These are phyloP conservation scores for Pythium pectinolyticum DNA, from an alignment of 352 stramenopile genomes.

Conservation along the genomic window DNA sequence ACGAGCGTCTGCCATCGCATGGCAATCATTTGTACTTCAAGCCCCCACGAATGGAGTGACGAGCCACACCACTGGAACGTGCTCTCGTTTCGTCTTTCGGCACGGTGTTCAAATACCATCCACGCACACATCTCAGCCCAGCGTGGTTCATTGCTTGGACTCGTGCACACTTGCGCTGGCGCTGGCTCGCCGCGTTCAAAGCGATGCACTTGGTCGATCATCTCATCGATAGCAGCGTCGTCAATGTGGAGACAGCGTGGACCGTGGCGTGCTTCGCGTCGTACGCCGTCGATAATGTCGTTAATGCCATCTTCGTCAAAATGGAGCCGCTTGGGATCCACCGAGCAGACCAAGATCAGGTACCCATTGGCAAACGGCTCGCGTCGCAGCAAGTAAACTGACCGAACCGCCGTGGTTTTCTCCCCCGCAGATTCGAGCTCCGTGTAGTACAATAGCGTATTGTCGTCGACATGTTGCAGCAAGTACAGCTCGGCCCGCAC, in stretches of 20 bases:
- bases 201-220: no score
- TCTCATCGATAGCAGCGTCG: no score
- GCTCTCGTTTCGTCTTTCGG: not conserved
- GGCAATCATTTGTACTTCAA: constrained; percentile 7
- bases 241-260: no score
- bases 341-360: constrained; percentile 11
- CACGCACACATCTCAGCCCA: constrained; percentile 8
- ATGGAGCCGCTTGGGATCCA: not conserved
- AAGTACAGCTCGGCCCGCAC: not conserved
- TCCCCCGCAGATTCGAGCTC: not conserved
- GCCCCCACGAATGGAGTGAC: not conserved
- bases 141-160: not conserved
- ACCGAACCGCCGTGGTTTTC: not conserved
- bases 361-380: not conserved
- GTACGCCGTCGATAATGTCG: not conserved
- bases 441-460: constrained; percentile 11
- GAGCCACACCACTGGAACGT: not conserved
- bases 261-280: not conserved
- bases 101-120: constrained; percentile 9
- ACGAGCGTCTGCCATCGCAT: constrained; percentile 14
- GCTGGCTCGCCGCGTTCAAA: no score
- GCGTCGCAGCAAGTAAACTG: constrained; percentile 2
- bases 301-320: constrained; percentile 1
- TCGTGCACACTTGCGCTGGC: no score
- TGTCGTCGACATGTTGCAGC: constrained; percentile 13